phyloP scores from a whole-genome alignment of 352 stramenopile species.

The Pythium vanterpoolii region DNA sequence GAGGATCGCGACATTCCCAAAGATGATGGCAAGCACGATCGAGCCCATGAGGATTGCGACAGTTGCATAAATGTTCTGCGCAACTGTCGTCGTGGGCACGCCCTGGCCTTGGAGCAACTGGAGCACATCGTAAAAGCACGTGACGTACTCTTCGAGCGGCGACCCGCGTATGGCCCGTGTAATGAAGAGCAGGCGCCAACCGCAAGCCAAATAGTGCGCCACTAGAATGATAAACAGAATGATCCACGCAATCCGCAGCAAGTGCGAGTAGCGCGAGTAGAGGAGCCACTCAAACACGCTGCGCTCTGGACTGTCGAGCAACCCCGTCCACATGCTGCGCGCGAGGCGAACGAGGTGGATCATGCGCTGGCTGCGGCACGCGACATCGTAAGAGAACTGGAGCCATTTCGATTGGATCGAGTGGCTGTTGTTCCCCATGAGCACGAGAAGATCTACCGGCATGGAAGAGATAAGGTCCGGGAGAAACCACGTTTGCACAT shows the following conservation, averaged over 20 bases:
- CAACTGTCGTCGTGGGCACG: slow-evolving; percentile 20
- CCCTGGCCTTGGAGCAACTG: slow-evolving; percentile 57
- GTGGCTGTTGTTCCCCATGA: neutral
- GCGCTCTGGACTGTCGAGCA: slow-evolving; percentile 8
- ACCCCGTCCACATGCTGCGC: slow-evolving; percentile 27
- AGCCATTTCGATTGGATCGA: neutral
- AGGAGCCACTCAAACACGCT: slow-evolving; percentile 37
- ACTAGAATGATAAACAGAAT: slow-evolving; percentile 40
- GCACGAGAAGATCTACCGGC: slow-evolving; percentile 9
- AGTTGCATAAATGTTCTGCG: slow-evolving; percentile 43
- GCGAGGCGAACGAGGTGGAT: slow-evolving; percentile 28
- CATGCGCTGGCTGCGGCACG: slow-evolving; percentile 18
- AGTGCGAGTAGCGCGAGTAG: slow-evolving; percentile 50
- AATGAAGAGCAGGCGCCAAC: slow-evolving; percentile 22
- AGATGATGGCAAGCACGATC: slow-evolving; percentile 58
- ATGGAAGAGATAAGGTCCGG: slow-evolving; percentile 16
- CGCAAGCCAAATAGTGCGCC: slow-evolving; percentile 48
- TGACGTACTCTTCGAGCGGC: slow-evolving; percentile 4
- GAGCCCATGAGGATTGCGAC: slow-evolving; percentile 50
- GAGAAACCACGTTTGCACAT: slow-evolving; percentile 29
- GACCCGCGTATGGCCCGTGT: neutral
- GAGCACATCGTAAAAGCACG: slow-evolving; percentile 44
- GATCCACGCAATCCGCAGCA: slow-evolving; percentile 40
- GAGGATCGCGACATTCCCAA: slow-evolving; percentile 61
- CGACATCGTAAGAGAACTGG: neutral